These are phyloP conservation scores for Rhizopus delemar DNA, from an alignment of 371 early-diverging fungal genomes.

Conservation along the genomic window DNA sequence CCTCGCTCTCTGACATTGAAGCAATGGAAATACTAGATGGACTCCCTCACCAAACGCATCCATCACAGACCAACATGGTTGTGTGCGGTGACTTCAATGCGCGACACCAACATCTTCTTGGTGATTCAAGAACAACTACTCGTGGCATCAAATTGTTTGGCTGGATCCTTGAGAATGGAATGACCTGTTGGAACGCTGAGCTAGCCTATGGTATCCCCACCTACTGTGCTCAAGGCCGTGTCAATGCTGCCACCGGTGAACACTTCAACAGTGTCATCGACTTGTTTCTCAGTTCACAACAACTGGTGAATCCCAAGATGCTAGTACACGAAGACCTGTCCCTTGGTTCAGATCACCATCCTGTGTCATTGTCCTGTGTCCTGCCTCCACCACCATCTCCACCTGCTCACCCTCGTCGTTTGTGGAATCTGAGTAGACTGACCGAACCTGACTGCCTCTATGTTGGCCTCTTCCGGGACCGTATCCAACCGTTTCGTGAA, in stretches of 20 bases:
- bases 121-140: too few species aligned
- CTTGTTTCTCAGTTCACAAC: background rate
- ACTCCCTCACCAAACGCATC: too few species aligned
- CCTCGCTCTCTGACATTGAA: too few species aligned
- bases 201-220: conserved; percentile 1
- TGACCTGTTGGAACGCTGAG: background rate
- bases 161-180: background rate
- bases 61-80: too few species aligned
- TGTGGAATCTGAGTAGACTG: conserved; percentile 8
- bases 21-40: too few species aligned
- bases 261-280: conserved; percentile 3
- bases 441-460: conserved; percentile 1
- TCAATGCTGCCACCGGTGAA: background rate
- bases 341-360: conserved; percentile 6
- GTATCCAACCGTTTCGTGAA: background rate
- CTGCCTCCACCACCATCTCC: background rate
- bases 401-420: conserved; percentile 4
- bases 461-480: background rate
- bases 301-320: background rate
- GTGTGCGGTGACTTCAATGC: too few species aligned
- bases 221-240: background rate
- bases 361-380: background rate
- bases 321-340: background rate
- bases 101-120: too few species aligned
- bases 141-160: too few species aligned